Base-by-base conservation (phyloP, 345 rosid species). In the Aurinia saxatilis region DNA sequence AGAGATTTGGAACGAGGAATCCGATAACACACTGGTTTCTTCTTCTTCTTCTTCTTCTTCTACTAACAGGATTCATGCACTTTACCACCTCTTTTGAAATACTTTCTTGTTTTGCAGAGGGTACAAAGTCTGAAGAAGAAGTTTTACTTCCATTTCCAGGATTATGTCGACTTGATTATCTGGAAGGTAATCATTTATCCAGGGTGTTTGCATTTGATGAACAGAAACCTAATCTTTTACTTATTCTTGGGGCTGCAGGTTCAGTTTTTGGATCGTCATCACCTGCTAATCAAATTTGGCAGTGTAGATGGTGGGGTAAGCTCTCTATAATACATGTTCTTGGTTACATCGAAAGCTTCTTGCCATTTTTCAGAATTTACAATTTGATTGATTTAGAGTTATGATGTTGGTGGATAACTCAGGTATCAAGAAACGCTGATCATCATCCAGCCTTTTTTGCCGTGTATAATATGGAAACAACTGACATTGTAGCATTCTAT, bases 401-500 rank as follows among this genome's bases (percentile, higher is more conserved):
- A 17, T 47, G 7, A 40, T 65, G 41, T 52, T 50, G 49, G 13
- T 60, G 69, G 67, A 67, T 70, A 56, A 48, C 64, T 75, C 81
- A 84, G 89, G 82, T 77, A 50, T 75, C 86, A 27, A 79, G 95
- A 68, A 83, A 68, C 61, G 74, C 83, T 70, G 96, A 92, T 78
- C 71, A 75, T 53, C 90, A 77, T 53, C 78, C 81, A n/a, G 84
- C 97, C 35, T 93, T 93, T 75, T 93, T 90, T 55, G 96, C 90
- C 6, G 96, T 93, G 38, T 93, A 93, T 78, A 81, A 90, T 74
- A 93, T 93, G 97, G 99, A 89, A 74, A 87, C 97, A 61, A 87
- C 99, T 33, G 96, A 93, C 68, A 78, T 93, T 64, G 84, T 90
- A 74, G 91, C 97, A 67, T 93, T 90, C 77, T 87, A 85, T 80